Conservation (phyloP, 768 basidiomycete genomes). For the Cantharellus anzutake region DNA sequence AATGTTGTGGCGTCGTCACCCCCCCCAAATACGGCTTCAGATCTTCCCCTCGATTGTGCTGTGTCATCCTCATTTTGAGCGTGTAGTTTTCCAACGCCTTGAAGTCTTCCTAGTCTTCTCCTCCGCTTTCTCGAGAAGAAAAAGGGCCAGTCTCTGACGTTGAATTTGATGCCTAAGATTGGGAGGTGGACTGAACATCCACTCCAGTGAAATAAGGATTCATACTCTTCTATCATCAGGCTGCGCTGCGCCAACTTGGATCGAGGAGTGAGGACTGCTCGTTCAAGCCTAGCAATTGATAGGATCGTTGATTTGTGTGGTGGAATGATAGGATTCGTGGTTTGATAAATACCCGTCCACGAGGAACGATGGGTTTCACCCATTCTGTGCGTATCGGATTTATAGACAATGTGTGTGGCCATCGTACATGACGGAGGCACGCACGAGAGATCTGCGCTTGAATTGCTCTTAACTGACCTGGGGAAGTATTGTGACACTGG, state of each 20-base stretch:
- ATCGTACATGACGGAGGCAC: constrained; percentile 37
- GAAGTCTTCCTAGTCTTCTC: constrained; percentile 28
- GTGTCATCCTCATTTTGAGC: no score
- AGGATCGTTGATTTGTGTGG: constrained; percentile 31
- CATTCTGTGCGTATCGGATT: not conserved
- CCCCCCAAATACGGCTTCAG: not conserved
- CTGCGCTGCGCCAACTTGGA: constrained; percentile 33
- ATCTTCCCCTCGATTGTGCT: no score
- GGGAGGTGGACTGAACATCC: constrained; percentile 7
- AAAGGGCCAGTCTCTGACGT: not conserved
- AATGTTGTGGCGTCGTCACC: constrained; percentile 7
- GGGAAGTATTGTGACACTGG: no score
- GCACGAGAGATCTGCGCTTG: constrained; percentile 10
- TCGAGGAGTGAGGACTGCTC: constrained; percentile 34
- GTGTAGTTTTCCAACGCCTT: constrained; percentile 25
- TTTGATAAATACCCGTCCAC: constrained; percentile 32
- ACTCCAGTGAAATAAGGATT: constrained; percentile 24
- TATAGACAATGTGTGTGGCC: constrained; percentile 39
- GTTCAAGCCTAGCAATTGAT: constrained; percentile 39
- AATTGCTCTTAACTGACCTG: not conserved
- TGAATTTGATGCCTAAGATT: not conserved
- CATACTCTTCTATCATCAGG: constrained; percentile 22
- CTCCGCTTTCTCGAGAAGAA: constrained; percentile 11
- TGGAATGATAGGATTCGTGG: constrained; percentile 49
- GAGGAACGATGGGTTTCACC: not conserved